Percentiles rank a stretch among this genome's conserved stretches.
Conservation (phyloP, 1,284 basidiomycete genomes). For the Rhodotorula sp. region DNA sequence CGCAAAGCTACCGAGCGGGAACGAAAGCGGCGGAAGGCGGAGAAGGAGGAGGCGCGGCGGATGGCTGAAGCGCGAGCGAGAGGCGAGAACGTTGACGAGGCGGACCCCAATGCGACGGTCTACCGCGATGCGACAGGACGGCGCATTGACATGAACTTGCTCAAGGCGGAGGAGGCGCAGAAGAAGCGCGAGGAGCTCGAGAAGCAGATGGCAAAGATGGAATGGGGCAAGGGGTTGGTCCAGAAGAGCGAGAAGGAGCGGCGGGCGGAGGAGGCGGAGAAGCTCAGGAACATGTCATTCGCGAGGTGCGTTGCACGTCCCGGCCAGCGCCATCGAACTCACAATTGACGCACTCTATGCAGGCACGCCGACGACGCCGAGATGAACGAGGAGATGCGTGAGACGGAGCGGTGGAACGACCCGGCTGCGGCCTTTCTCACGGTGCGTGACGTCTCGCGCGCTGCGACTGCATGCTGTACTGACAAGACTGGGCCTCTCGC, state of each 20-base stretch:
- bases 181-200: conserved; percentile 74
- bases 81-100: conserved; percentile 49
- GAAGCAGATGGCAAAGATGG: conserved; percentile 83
- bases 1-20: conserved; percentile 54
- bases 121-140: conserved; percentile 88
- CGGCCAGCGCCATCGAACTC: too few species aligned
- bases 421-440: conserved; percentile 89
- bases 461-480: background rate
- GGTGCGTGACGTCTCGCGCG: conserved; percentile 57
- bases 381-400: conserved; percentile 77
- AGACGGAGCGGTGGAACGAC: conserved; percentile 86
- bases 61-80: conserved; percentile 43
- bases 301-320: conserved; percentile 64
- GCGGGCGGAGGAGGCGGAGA: conserved; percentile 63
- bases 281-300: conserved; percentile 65
- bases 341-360: background rate
- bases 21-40: conserved; percentile 50
- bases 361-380: conserved; percentile 74
- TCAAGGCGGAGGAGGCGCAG: conserved; percentile 74
- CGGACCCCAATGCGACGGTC: conserved; percentile 76
- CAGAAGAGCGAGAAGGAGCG: conserved; percentile 76
- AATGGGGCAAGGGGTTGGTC: conserved; percentile 92
- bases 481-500: background rate
- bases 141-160: conserved; percentile 82
- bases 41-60: conserved; percentile 47